phyloP scores from a whole-genome alignment of 139 green algal genomes.

The Chlorella vulgaris region DNA sequence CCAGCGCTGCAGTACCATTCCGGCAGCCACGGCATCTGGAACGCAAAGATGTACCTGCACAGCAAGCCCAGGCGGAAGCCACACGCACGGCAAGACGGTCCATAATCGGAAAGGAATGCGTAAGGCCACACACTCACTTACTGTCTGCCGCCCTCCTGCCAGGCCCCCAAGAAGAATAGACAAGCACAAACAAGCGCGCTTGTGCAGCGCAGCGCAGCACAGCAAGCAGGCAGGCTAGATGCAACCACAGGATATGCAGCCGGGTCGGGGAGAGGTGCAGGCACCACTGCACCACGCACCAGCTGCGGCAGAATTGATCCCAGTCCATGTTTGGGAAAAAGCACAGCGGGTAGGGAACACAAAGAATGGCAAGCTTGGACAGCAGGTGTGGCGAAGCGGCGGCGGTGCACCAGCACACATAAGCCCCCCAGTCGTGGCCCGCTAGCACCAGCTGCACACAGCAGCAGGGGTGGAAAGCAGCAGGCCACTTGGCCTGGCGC shows the following conservation, averaged over 20 bases:
- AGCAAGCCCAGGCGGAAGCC: too few species aligned
- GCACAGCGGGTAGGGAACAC: conserved; percentile 39
- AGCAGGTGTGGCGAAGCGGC: conserved; percentile 31
- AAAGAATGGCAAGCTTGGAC: conserved; percentile 41
- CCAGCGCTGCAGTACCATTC: neutral
- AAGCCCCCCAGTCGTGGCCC: conserved; percentile 75
- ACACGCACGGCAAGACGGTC: too few species aligned
- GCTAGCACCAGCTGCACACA: conserved; percentile 12
- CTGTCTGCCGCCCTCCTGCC: too few species aligned
- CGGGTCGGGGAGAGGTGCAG: neutral
- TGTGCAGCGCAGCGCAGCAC: neutral
- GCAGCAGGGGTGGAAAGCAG: neutral
- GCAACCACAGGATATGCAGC: too few species aligned
- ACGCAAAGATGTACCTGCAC: conserved; percentile 20
- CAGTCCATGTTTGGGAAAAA: conserved; percentile 16
- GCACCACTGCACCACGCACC: neutral
- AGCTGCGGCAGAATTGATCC: conserved; percentile 21
- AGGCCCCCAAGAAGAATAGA: neutral
- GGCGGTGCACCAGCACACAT: conserved; percentile 51
- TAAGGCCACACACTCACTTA: too few species aligned
- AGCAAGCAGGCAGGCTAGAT: neutral
- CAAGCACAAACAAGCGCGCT: neutral
- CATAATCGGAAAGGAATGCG: too few species aligned
- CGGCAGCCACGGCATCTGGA: conserved; percentile 1
- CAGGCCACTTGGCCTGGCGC: neutral